phyloP scores from a whole-genome alignment of 805 yeast genomes.

The Lachancea kluyveri region DNA sequence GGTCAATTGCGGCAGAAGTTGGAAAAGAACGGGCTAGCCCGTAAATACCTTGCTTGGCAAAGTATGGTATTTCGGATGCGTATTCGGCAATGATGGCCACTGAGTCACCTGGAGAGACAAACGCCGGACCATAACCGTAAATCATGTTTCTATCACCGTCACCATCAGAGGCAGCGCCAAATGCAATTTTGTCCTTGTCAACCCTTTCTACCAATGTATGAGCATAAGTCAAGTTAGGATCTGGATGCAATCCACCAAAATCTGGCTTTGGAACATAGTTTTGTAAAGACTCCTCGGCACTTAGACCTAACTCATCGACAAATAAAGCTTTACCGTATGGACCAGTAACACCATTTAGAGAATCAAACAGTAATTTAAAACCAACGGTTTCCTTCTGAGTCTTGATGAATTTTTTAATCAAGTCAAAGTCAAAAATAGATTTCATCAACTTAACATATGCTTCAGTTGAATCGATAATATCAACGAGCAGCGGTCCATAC shows the following conservation, averaged over 20 bases:
- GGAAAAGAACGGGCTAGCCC: slow-evolving; percentile 98
- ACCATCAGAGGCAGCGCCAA: slow-evolving; percentile 99
- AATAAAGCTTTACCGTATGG: slow-evolving; percentile 88
- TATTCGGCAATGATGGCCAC: slow-evolving; percentile 97
- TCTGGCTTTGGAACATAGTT: slow-evolving; percentile 78
- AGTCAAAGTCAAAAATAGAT: slow-evolving; percentile 78
- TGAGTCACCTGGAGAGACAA: slow-evolving; percentile 97
- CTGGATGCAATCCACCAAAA: slow-evolving; percentile 97
- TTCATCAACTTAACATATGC: slow-evolving; percentile 77
- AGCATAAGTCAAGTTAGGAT: slow-evolving; percentile 95
- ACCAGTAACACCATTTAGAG: slow-evolving; percentile 93
- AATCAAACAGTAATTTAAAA: slow-evolving; percentile 79
- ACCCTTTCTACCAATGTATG: slow-evolving; percentile 78
- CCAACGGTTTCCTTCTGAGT: slow-evolving; percentile 41
- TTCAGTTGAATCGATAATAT: slow-evolving; percentile 73
- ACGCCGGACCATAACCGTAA: slow-evolving; percentile 81
- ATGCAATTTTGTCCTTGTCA: slow-evolving; percentile 74
- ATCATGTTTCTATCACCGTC: slow-evolving; percentile 99
- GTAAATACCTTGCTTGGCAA: slow-evolving; percentile 73
- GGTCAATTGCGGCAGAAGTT: slow-evolving; percentile 87
- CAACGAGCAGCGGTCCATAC: slow-evolving; percentile 62
- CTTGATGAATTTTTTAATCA: slow-evolving; percentile 66
- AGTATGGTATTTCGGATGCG: slow-evolving; percentile 88
- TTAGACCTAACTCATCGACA: slow-evolving; percentile 76
- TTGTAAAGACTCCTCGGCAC: slow-evolving; percentile 58